Evolutionary conservation across 2,329 filamentous ascomycete species (phyloP), one percentile per base, ranked within the genome.

Genomic region (Talaromyces pinophilus): DNA sequence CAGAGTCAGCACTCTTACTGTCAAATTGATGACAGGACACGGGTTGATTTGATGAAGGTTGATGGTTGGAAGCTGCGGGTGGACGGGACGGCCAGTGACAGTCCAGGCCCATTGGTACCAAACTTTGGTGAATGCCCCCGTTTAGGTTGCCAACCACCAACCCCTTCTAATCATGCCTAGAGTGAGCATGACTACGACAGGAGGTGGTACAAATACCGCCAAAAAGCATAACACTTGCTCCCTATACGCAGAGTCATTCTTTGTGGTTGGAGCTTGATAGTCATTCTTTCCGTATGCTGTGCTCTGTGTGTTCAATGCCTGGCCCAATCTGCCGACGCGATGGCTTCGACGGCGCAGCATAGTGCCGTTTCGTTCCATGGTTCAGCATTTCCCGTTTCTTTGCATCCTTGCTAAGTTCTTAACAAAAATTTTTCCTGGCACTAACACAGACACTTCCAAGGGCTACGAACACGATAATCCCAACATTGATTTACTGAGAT

Each of bases 401-500:
- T 54, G 50, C 25, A 33, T 60, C 38, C 38, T 60, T 44, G 22
- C 40, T 30, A 60, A 44, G 13, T n/a, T 13, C 38, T 42, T 42
- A 13, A 13, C 13, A 15, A 60, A 52, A 93, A 67, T 68, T 61
- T 71, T 67, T 74, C 57, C 63, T 28, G 3, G 44, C 40, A 25
- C 44, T 59, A 65, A 50, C 55, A 19, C 38, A 25, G 38, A 60
- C 35, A 15, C 17, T 40, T 35, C 7, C 57, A 46, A 94, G 90
- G 92, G 91, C 57, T 96, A 91, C 74, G 82, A 87, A 54, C 84
- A 85, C 22, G 88, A 91, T 66, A 91, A 97, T 75, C 82, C 86
- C 50, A 90, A 97, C 71, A 93, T 97, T 72, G 87, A 89, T 64
- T 84, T 97, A 62, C 83, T 97, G 64, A 90, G 92, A 72, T 83